Base-by-base conservation (phyloP, 441 rosid species). In the Francoa sonchifolia region DNA sequence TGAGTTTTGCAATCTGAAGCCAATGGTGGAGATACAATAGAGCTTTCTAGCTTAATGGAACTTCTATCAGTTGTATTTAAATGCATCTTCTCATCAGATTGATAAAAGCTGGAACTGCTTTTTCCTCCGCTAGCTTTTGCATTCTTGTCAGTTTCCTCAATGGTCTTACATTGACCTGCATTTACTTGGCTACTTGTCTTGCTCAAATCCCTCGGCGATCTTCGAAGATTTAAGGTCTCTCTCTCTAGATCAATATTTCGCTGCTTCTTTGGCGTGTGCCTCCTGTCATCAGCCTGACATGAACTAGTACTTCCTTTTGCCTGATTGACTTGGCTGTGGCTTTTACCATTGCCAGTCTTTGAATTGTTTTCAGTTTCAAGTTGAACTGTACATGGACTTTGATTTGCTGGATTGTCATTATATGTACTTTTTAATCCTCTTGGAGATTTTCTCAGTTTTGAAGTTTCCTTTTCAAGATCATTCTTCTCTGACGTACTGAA, bases 121-220 rank as follows among this genome's bases (percentile, higher is more conserved):
- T n/a, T n/a, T n/a, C n/a, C n/a, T n/a, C n/a, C n/a, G n/a, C n/a
- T 52, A 9, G 54, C 25, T 47, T 44, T 53, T 38, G 20, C 20
- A 57, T 18, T 18, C 57, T 50, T 36, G 26, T 29, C 8, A 9
- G 34, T 19, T 29, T 45, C 55, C 47, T 19, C 44, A 21, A 13
- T n/a, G 35, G 18, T 9, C 12, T 28, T 14, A 11, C 5, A 21
- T 33, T 13, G 52, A 39, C 47, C 52, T 42, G 49, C 48, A 58
- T 21, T 21, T n/a, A 18, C 18, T 50, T 45, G 26, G 41, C 38
- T 14, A 8, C 15, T 39, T 44, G 26, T 42, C 67, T 58, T 68
- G 59, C 67, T 59, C 38, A 61, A 52, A 48, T 59, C 73, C 64
- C 65, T 55, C 1, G 71, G 64, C 17, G 77, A 63, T 33, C 61